phyloP scores from a whole-genome alignment of 1,139 yeast genomes.

The Suhomyces chickasaworum region DNA sequence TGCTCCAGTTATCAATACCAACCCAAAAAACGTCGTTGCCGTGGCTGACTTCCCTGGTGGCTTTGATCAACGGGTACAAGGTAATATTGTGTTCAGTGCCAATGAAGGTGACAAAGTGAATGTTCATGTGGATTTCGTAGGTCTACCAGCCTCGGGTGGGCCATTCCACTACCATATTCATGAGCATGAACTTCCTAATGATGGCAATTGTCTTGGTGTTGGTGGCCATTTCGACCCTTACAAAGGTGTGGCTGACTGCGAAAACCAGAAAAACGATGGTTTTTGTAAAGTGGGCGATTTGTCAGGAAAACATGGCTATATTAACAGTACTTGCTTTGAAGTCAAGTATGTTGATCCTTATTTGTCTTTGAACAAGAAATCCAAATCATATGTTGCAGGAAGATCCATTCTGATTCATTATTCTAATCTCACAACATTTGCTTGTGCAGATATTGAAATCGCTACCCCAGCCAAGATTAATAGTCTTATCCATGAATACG shows the following conservation, averaged over 20 bases:
- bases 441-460: constrained; percentile 57
- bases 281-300: constrained; percentile 63
- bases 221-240: constrained; percentile 59
- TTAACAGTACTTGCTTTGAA: constrained; percentile 57
- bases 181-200: constrained; percentile 44
- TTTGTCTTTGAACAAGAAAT: constrained; percentile 49
- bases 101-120: constrained; percentile 50
- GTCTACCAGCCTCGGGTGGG: constrained; percentile 57
- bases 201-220: constrained; percentile 50
- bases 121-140: constrained; percentile 61
- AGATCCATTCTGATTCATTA: constrained; percentile 55
- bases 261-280: constrained; percentile 48
- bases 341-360: constrained; percentile 55
- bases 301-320: constrained; percentile 64
- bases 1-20: constrained; percentile 42
- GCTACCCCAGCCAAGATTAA: constrained; percentile 31
- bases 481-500: constrained; percentile 27
- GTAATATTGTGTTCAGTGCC: constrained; percentile 54
- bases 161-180: constrained; percentile 64
- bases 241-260: constrained; percentile 48
- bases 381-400: constrained; percentile 54
- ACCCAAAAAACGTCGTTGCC: constrained; percentile 52
- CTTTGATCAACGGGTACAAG: constrained; percentile 40
- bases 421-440: constrained; percentile 51
- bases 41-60: constrained; percentile 60